These are phyloP conservation scores for Orbilia oligospora DNA, from an alignment of 2,329 filamentous ascomycete species.

Conservation along the genomic window DNA sequence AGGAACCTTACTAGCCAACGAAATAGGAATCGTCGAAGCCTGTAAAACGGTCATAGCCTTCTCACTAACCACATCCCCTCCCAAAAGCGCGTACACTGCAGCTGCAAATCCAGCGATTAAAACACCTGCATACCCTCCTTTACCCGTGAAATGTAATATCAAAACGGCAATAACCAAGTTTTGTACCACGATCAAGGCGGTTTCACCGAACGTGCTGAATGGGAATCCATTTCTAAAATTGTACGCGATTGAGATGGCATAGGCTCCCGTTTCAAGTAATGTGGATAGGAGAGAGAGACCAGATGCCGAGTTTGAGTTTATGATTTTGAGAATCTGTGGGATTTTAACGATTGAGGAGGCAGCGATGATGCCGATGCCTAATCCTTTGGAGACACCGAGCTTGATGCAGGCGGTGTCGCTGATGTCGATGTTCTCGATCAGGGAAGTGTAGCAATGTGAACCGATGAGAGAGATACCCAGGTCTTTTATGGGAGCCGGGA, in stretches of 20 bases:
- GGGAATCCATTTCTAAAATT: conserved; percentile 91
- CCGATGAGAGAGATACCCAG: conserved; percentile 85
- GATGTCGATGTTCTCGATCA: conserved; percentile 87
- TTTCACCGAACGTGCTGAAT: conserved; percentile 97
- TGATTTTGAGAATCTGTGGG: conserved; percentile 93
- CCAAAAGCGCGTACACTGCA: conserved; percentile 79
- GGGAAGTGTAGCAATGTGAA: conserved; percentile 83
- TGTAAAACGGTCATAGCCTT: conserved; percentile 72
- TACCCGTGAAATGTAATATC: conserved; percentile 85
- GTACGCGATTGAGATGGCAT: conserved; percentile 92
- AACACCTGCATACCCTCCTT: conserved; percentile 77
- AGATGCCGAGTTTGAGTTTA: conserved; percentile 82
- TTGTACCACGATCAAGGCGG: conserved; percentile 89
- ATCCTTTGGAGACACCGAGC: conserved; percentile 89
- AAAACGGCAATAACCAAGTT: conserved; percentile 90
- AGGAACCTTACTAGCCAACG: conserved; percentile 91
- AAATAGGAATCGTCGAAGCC: conserved; percentile 70
- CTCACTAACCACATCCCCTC: conserved; percentile 75
- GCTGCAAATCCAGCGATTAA: conserved; percentile 84
- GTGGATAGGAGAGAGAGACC: conserved; percentile 93
- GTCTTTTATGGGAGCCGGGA: conserved; percentile 81
- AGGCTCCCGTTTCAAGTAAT: conserved; percentile 88
- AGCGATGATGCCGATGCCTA: conserved; percentile 93
- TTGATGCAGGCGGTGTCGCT: conserved; percentile 84
- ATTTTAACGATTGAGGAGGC: conserved; percentile 94